phyloP scores from a whole-genome alignment of 306 rosid genomes.

The Dicorynia guianensis region DNA sequence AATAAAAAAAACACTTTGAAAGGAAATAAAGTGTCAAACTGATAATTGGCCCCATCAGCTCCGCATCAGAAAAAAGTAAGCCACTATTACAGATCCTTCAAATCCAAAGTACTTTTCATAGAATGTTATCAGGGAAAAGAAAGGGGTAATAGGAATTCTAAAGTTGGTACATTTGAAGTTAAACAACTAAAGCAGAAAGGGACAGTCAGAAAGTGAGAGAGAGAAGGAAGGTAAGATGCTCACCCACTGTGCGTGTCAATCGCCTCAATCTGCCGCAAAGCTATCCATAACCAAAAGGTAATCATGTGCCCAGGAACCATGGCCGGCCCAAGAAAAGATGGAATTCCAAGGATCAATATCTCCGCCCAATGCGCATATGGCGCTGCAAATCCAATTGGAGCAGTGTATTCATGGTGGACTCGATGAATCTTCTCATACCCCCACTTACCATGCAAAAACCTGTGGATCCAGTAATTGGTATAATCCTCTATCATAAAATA shows the following conservation, averaged over 20 bases:
- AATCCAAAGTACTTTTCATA: constrained; percentile 54
- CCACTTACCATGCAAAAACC: constrained; percentile 86
- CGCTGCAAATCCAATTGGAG: constrained; percentile 92
- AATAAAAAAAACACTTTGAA: neutral
- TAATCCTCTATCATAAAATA: constrained; percentile 91
- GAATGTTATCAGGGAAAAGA: constrained; percentile 32
- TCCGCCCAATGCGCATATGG: constrained; percentile 98
- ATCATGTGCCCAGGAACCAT: constrained; percentile 91
- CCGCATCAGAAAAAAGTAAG: constrained; percentile 31
- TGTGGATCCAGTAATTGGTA: constrained; percentile 93
- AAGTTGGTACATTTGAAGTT: constrained; percentile 44
- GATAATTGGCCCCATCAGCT: constrained; percentile 28
- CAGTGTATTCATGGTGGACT: constrained; percentile 88
- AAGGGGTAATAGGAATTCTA: constrained; percentile 43
- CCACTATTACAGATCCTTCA: constrained; percentile 56
- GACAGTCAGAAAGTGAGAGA: constrained; percentile 9
- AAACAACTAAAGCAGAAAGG: constrained; percentile 39
- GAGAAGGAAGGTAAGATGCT: constrained; percentile 29
- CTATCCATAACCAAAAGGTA: constrained; percentile 95
- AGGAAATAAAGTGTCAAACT: neutral
- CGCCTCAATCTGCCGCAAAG: constrained; percentile 89
- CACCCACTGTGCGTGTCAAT: constrained; percentile 97
- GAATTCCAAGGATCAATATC: constrained; percentile 89
- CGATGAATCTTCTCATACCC: constrained; percentile 91
- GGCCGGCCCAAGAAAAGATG: constrained; percentile 96